phyloP scores from a whole-genome alignment of 2,329 filamentous ascomycete genomes.

The Fusarium goolgardi region DNA sequence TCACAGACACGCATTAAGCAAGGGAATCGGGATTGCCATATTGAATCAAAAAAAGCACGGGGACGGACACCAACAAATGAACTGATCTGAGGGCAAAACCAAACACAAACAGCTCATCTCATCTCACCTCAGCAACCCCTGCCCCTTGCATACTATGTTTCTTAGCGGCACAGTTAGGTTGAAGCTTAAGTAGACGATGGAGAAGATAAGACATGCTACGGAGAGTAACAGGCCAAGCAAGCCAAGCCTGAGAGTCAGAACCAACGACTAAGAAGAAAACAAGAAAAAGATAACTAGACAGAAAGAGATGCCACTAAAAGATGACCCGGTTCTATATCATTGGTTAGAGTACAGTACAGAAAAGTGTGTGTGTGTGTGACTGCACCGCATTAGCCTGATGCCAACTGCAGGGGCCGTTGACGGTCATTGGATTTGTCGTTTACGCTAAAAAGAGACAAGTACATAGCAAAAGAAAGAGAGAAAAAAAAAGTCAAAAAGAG shows the following conservation, averaged over 20 bases:
- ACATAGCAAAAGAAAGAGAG: background rate
- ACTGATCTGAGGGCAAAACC: constrained; percentile 1
- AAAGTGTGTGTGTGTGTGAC: constrained; percentile 7
- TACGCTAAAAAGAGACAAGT: background rate
- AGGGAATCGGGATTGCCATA: constrained; percentile 8
- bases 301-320: constrained; percentile 11
- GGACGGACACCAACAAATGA: constrained; percentile 7
- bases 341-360: background rate
- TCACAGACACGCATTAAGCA: constrained; percentile 6
- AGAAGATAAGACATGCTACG: background rate
- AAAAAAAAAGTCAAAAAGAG: background rate
- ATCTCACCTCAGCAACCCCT: constrained; percentile 5
- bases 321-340: background rate
- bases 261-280: background rate
- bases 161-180: constrained; percentile 12
- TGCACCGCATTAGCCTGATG: constrained; percentile 26
- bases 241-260: background rate
- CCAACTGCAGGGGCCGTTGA: constrained; percentile 33
- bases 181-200: constrained; percentile 18
- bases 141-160: constrained; percentile 11
- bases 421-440: constrained; percentile 11
- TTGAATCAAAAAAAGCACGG: background rate
- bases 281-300: constrained; percentile 2
- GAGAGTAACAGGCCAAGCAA: background rate
- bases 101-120: constrained; percentile 1